Evolutionary conservation across 495 filamentous ascomycete genomes (phyloP).

Genomic region (Jackrogersella minutella): DNA sequence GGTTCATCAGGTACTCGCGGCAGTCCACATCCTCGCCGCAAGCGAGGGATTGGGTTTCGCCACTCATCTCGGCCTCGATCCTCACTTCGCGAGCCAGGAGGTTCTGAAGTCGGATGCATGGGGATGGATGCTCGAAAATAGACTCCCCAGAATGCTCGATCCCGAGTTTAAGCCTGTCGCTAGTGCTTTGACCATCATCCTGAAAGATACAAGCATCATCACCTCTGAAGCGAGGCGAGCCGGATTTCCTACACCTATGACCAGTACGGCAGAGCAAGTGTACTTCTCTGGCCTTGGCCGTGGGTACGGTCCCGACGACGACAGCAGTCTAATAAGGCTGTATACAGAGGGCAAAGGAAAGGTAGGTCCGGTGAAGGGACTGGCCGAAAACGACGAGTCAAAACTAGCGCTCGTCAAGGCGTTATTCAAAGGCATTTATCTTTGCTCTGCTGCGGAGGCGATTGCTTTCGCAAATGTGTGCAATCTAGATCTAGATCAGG

Average conservation of each 20-base stretch:
- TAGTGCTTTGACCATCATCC: constrained; percentile 77
- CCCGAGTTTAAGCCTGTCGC: constrained; percentile 68
- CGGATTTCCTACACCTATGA: constrained; percentile 73
- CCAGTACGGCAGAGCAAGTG: constrained; percentile 73
- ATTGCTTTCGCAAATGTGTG: constrained; percentile 70
- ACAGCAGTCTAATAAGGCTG: constrained; percentile 72
- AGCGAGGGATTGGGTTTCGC: constrained; percentile 80
- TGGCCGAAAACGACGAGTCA: constrained; percentile 48
- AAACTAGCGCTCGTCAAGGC: constrained; percentile 65
- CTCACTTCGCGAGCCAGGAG: constrained; percentile 60
- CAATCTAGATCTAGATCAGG: constrained; percentile 68
- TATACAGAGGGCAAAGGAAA: constrained; percentile 57
- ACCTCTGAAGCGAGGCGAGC: constrained; percentile 69
- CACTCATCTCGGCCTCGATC: constrained; percentile 70
- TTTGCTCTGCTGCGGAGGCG: constrained; percentile 70
- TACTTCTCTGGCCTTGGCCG: constrained; percentile 67
- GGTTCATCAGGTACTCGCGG: constrained; percentile 83
- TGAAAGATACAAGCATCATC: constrained; percentile 84
- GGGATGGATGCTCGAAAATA: constrained; percentile 86
- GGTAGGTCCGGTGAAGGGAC: constrained; percentile 49
- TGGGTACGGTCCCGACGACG: constrained; percentile 72
- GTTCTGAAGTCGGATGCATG: constrained; percentile 68
- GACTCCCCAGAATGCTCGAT: constrained; percentile 72
- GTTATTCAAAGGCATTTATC: constrained; percentile 69
- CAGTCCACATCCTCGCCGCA: constrained; percentile 74